Evolutionary conservation across 148 eudicot species (phyloP), one percentile per base, ranked within the genome.

Genomic region (Heliamphora exappendiculata): DNA sequence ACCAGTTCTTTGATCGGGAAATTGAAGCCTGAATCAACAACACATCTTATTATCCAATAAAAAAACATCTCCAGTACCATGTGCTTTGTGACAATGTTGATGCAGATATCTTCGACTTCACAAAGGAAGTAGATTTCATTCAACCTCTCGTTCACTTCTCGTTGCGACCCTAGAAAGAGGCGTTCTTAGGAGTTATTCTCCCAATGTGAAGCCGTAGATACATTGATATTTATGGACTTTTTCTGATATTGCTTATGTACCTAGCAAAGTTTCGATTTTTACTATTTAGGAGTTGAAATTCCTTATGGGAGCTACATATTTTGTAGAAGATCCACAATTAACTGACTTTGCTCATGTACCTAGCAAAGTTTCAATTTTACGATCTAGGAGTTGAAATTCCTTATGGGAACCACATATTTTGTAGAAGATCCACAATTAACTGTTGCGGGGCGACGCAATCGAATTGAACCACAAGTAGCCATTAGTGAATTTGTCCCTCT

Each of bases 21-120:
- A 73, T 78, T 70, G 67, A 86, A 88, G 66, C 96, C 98, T 94
- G 90, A 78, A 82, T 55, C 70, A 81, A 79, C 14, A 70, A 50
- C 80, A 57, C 34, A 31, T 51, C 41, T 33, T 49, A 55, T 73
- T 42, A 58, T 33, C 67, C 49, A 29, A 64, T 39, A 36, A 4
- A 63, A n/a, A 49, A 60, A 62, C 22, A 65, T 24, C 49, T 1
- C 60, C 34, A 42, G 8, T 55, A 37, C 66, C 31, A 62, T 62
- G 37, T 34, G 45, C 66, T 78, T 58, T 53, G 19, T 20, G 13
- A 42, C 14, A 45, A 28, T 58, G 42, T 16, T 41, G 20, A 19
- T 11, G 54, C 39, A 0, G 0, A 70, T 1, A 49, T 28, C 39
- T 47, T 31, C 7, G 14, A 20, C 13, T 44, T 44, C 1, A 24